Percentiles rank a stretch among this genome's conserved stretches.
Evolutionary conservation across 176 grass and related monocot species (phyloP).

Genomic region (Lolium rigidum): DNA sequence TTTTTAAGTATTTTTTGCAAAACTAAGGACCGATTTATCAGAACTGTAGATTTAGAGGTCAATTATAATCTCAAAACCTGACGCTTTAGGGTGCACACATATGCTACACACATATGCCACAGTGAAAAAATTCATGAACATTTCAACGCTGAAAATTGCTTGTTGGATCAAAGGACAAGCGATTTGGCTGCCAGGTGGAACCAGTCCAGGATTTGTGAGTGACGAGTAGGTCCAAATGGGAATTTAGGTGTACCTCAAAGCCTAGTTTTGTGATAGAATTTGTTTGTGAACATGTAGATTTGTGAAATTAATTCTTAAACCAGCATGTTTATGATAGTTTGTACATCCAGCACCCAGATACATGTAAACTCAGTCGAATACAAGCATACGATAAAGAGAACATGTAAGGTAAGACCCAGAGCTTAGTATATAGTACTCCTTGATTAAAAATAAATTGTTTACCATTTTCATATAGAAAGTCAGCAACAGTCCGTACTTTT

Average conservation of each 20-base stretch:
- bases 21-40: neutral
- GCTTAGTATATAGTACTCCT: neutral
- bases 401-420: neutral
- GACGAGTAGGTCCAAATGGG: neutral
- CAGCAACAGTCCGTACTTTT: constrained; percentile 68
- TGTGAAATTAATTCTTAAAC: constrained; percentile 5
- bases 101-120: too few species aligned
- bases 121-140: neutral
- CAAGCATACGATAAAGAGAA: neutral
- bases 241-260: neutral
- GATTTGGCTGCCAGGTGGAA: constrained; percentile 3
- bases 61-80: neutral
- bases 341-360: neutral
- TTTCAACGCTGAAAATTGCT: neutral
- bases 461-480: constrained; percentile 97
- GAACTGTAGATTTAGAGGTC: neutral
- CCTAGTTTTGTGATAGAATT: neutral
- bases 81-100: neutral
- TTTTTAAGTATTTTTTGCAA: too few species aligned
- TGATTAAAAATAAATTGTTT: constrained; percentile 6
- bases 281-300: neutral
- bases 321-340: neutral
- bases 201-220: neutral
- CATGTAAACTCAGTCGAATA: constrained; percentile 1
- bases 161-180: constrained; percentile 11